A percentile compares a stretch with the other conserved stretches of the same genome.
These are phyloP conservation scores for Diaporthe sp. DNA, from an alignment of 2,329 filamentous ascomycete species.

Conservation along the genomic window DNA sequence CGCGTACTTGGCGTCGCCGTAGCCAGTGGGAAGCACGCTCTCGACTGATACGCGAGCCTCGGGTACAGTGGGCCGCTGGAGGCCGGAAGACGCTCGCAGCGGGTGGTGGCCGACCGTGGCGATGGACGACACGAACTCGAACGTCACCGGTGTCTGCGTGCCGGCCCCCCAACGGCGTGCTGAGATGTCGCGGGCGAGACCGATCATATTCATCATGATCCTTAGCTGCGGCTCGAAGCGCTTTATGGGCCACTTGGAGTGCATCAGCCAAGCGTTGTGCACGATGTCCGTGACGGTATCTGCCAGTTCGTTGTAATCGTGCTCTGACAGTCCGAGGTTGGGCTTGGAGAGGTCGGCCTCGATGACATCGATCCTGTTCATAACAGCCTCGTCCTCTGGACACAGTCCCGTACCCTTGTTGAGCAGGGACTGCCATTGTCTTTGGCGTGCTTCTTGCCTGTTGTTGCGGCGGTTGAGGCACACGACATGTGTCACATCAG, in stretches of 20 bases:
- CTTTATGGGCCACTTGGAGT: conserved; percentile 52
- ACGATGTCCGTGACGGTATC: conserved; percentile 62
- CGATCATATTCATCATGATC: conserved; percentile 60
- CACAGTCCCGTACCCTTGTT: conserved; percentile 35
- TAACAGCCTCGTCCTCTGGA: neutral
- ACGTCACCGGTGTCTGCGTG: conserved; percentile 47
- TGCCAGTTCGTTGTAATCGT: conserved; percentile 54
- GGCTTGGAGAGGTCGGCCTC: conserved; percentile 57
- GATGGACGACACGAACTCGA: conserved; percentile 60
- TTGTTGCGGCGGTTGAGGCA: conserved; percentile 60
- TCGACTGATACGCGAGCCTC: conserved; percentile 58
- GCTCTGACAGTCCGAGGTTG: conserved; percentile 55
- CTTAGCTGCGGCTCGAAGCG: conserved; percentile 58
- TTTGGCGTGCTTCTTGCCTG: conserved; percentile 51
- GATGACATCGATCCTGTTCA: conserved; percentile 55
- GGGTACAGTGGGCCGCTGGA: conserved; percentile 50
- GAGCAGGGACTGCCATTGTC: conserved; percentile 44
- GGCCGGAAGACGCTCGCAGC: neutral
- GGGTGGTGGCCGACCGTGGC: conserved; percentile 49
- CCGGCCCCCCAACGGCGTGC: neutral
- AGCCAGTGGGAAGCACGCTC: conserved; percentile 60
- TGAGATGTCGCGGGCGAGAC: conserved; percentile 51
- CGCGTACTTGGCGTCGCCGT: conserved; percentile 65
- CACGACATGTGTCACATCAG: conserved; percentile 50
- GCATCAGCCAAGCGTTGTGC: conserved; percentile 69